Conservation (phyloP, 306 rosid genomes). For the Rosa persica region DNA sequence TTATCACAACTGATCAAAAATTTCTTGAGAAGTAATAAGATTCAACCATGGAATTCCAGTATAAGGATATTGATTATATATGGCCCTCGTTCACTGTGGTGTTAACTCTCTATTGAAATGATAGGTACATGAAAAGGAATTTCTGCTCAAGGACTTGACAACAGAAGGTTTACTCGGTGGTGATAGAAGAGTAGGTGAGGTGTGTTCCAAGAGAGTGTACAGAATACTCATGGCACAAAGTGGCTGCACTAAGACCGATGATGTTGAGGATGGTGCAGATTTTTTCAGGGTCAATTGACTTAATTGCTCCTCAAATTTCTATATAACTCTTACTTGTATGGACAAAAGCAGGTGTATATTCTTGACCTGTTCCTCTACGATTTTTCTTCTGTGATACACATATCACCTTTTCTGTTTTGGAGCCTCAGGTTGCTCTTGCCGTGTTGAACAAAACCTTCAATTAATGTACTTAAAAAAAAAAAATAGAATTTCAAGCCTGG, state of each 20-base stretch:
- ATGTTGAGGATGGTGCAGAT: conserved; percentile 91
- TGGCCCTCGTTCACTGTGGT: not conserved
- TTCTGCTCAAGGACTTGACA: conserved; percentile 76
- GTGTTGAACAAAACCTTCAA: not conserved
- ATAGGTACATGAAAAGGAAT: conserved; percentile 84
- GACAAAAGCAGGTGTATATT: conserved; percentile 1
- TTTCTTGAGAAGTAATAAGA: not conserved
- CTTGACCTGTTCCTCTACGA: not conserved
- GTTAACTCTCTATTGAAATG: conserved; percentile 9
- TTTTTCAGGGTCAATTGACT: conserved; percentile 49
- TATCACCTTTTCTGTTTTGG: not conserved
- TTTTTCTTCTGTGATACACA: not conserved
- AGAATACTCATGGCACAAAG: conserved; percentile 83
- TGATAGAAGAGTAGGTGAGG: conserved; percentile 82
- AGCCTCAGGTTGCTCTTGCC: not conserved
- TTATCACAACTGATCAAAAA: not conserved
- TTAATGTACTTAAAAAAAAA: not conserved
- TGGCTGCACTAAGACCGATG: conserved; percentile 76
- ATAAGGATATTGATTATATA: not conserved
- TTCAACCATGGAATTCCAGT: not conserved
- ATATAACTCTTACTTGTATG: not conserved
- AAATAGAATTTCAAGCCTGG: not conserved
- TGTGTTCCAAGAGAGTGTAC: conserved; percentile 90
- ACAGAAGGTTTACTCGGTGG: conserved; percentile 68
- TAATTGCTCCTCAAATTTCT: not conserved